Evolutionary conservation across 1,284 basidiomycete genomes (phyloP).

Genomic region (Leccinum subspadiceum): DNA sequence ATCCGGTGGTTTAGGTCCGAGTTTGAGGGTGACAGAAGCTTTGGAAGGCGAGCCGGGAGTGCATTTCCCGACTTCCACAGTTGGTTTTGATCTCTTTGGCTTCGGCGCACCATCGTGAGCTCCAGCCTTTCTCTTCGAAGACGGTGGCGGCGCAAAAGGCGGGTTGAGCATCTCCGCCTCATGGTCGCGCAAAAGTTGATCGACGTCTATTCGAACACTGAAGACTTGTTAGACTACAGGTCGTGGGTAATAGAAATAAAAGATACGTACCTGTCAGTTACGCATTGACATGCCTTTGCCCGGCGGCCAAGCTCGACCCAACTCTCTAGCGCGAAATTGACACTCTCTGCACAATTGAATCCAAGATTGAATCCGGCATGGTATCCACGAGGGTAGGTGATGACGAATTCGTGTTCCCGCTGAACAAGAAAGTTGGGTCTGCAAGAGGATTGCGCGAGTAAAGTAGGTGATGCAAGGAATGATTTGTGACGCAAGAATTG

Average conservation of each 20-base stretch:
- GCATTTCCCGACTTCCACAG: constrained; percentile 3
- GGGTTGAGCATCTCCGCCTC: constrained; percentile 42
- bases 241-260: not conserved
- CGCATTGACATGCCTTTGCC: constrained; percentile 82
- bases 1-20: constrained; percentile 58
- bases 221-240: constrained; percentile 5
- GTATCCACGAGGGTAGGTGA: constrained; percentile 93
- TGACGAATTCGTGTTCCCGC: constrained; percentile 89
- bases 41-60: constrained; percentile 17
- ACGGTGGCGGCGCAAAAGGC: constrained; percentile 21
- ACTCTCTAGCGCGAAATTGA: constrained; percentile 95
- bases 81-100: constrained; percentile 36
- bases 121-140: constrained; percentile 41
- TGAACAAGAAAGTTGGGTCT: constrained; percentile 89
- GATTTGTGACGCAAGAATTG: constrained; percentile 98
- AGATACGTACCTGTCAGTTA: constrained; percentile 67
- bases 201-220: constrained; percentile 91
- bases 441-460: constrained; percentile 79
- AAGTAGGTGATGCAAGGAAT: constrained; percentile 88
- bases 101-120: constrained; percentile 25
- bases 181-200: constrained; percentile 69
- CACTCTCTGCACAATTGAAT: constrained; percentile 96
- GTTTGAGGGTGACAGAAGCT: constrained; percentile 53
- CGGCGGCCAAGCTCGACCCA: constrained; percentile 89
- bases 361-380: constrained; percentile 98